Evolutionary conservation across 495 filamentous ascomycete genomes (phyloP).

Genomic region (Hamigera avellanea): DNA sequence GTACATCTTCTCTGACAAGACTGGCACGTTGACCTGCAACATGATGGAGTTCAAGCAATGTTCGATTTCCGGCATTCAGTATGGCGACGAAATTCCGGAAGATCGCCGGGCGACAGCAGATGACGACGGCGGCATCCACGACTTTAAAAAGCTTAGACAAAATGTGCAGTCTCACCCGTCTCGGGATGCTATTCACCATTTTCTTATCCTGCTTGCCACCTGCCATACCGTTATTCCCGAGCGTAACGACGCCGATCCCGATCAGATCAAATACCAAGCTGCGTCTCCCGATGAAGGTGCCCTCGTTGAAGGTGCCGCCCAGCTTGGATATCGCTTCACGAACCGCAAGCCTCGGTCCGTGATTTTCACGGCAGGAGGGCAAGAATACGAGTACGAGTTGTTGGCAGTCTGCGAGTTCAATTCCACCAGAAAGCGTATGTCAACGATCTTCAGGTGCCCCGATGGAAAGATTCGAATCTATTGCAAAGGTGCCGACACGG

Average conservation of each 20-base stretch:
- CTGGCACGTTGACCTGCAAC: slow-evolving; percentile 97
- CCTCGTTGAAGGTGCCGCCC: slow-evolving; percentile 81
- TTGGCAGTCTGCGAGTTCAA: slow-evolving; percentile 98
- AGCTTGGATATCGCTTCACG: slow-evolving; percentile 78
- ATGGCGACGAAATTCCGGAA: slow-evolving; percentile 86
- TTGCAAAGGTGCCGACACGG: slow-evolving; percentile 95
- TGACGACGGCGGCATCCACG: slow-evolving; percentile 71
- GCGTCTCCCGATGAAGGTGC: slow-evolving; percentile 97
- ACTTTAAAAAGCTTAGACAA: slow-evolving; percentile 65
- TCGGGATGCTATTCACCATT: slow-evolving; percentile 69
- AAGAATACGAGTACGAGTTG: slow-evolving; percentile 75
- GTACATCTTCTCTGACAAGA: slow-evolving; percentile 98
- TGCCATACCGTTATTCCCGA: slow-evolving; percentile 99
- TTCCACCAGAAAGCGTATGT: slow-evolving; percentile 96
- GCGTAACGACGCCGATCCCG: slow-evolving; percentile 57
- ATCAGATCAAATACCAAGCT: slow-evolving; percentile 90
- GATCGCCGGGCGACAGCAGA: slow-evolving; percentile 70
- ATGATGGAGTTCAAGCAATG: slow-evolving; percentile 98
- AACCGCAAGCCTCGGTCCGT: slow-evolving; percentile 83
- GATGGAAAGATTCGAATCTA: slow-evolving; percentile 91
- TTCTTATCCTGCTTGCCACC: slow-evolving; percentile 75
- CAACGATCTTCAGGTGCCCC: slow-evolving; percentile 88
- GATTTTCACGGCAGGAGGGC: slow-evolving; percentile 59
- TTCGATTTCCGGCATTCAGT: slow-evolving; percentile 85
- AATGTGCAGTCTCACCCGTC: slow-evolving; percentile 64